Evolutionary conservation across 768 basidiomycete species (phyloP), one percentile per base, ranked within the genome.

Genomic region (Amanita pseudoporphyria): DNA sequence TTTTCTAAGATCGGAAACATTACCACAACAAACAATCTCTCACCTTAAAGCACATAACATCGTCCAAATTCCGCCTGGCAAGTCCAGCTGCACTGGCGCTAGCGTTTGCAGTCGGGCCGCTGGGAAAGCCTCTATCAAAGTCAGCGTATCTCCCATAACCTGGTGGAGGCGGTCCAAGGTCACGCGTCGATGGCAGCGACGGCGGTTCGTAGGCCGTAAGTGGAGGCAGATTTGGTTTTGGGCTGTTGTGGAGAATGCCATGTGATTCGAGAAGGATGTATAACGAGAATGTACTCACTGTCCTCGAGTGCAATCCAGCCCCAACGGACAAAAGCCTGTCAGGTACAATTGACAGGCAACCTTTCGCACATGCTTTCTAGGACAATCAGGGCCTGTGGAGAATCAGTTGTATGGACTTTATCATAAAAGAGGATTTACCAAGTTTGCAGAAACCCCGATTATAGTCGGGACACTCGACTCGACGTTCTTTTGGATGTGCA

Each of bases 381-480:
- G 87, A 62, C 95, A 98, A 16, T 67, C 68, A 1, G 92, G 92
- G 26, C 94, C 93, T 91, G 51, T 36, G 22, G 59, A 47, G 47
- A 51, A 41, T 47, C 32, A 32, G 19, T 16, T 16, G 30, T 19
- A 26, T 52, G 18, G 43, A 22, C 22, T 32, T 33, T n/a, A 35
- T 32, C 36, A 35, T 31, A 39, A 28, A 9, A 10, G 49, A 48
- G 14, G n/a, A 69, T 79, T 51, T 52, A 93, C 94, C 94, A 52
- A 93, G 73, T 64, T 83, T 87, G 65, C 96, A 99, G 63, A 98
- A 99, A 0, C 96, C 96, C 53, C 95, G 74, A 56, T 86, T 86
- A 64, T 94, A 99, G 64, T 96, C 92, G 33, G 92, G 92, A 62
- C 96, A 99, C 61, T 95, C 93, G 3, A 89, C 81, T 51, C 82